Base-by-base conservation (phyloP, 345 rosid species). In the Zanthoxylum bungeanum region DNA sequence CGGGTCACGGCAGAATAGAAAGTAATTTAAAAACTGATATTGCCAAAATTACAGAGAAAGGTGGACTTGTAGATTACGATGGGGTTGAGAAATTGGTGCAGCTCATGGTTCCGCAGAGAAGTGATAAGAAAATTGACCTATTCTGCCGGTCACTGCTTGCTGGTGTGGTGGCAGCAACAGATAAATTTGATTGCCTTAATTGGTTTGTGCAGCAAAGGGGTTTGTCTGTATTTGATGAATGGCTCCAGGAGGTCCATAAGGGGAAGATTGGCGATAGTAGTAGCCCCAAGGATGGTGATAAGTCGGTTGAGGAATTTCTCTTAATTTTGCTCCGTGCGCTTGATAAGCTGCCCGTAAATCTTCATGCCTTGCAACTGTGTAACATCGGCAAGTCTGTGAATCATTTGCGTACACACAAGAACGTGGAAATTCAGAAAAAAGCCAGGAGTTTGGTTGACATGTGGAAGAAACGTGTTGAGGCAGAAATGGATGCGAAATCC, bases 401-500 rank as follows among this genome's bases (percentile, higher is more conserved):
- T 85, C 90, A 85, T 82, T 63, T 94, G 66, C 89, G 98, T 17
- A 62, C 88, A 6, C 98, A 89, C 74, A 92, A 89, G 72, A 90
- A 89, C 56, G 74, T 83, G 51, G 97, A 94, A 62, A 90, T 94
- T 73, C 95, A 90, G 79, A 94, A 82, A 85, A 94, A 94, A 69
- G 95, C 97, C 36, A 85, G 97, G 79, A 84, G 91, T 66, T 83
- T 94, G 60, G 98, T 94, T 69, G 98, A 94, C 76, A 92, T 91
- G 3, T 94, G 98, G 97, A 94, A 94, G 85, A 94, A 86, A 72
- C 89, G 96, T 21, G 98, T 94, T 27, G 98, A 94, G 77, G 93
- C 90, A 74, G 98, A 94, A 76, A 90, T 92, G 97, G 95, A 94
- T 84, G 87, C 91, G 0, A 92, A 86, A 77, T 74, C 91, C 60